These are phyloP conservation scores for Phytophthora ohioensis DNA, from an alignment of 352 stramenopile species.

Conservation along the genomic window DNA sequence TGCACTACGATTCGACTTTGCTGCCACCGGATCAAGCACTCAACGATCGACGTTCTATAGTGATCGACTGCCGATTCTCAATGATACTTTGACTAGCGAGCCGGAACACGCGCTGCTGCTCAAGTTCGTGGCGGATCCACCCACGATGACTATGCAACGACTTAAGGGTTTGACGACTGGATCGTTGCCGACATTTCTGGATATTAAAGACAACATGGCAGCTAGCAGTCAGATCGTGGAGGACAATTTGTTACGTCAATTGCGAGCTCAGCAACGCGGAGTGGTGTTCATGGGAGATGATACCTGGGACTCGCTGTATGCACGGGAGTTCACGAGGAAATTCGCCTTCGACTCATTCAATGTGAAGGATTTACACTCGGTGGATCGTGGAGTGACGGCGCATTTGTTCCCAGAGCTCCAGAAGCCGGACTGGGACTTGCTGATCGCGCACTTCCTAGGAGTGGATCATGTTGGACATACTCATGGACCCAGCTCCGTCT, in stretches of 20 bases:
- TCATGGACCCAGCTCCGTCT: constrained; percentile 93
- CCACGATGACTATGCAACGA: constrained; percentile 98
- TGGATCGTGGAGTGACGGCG: constrained; percentile 93
- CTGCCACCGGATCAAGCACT: constrained; percentile 35
- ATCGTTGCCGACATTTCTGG: constrained; percentile 97
- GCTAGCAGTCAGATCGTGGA: constrained; percentile 92
- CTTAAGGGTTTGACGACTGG: constrained; percentile 98
- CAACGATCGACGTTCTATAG: constrained; percentile 68
- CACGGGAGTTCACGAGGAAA: constrained; percentile 88
- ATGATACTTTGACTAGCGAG: constrained; percentile 58
- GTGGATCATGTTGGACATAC: constrained; percentile 99
- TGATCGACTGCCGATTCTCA: constrained; percentile 88
- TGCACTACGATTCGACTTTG: constrained; percentile 97
- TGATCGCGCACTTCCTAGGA: constrained; percentile 91
- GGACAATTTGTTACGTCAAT: constrained; percentile 96
- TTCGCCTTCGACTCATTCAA: constrained; percentile 98
- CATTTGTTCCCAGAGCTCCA: constrained; percentile 81
- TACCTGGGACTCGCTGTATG: constrained; percentile 97
- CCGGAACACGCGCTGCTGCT: constrained; percentile 83
- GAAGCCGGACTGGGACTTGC: constrained; percentile 75
- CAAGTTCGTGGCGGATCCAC: constrained; percentile 97
- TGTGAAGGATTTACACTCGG: constrained; percentile 98
- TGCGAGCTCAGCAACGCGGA: constrained; percentile 54
- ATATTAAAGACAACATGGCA: constrained; percentile 96
- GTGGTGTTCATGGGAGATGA: constrained; percentile 99